Base-by-base conservation (phyloP, 176 grass and related monocot species). In the Thalia dealbata region DNA sequence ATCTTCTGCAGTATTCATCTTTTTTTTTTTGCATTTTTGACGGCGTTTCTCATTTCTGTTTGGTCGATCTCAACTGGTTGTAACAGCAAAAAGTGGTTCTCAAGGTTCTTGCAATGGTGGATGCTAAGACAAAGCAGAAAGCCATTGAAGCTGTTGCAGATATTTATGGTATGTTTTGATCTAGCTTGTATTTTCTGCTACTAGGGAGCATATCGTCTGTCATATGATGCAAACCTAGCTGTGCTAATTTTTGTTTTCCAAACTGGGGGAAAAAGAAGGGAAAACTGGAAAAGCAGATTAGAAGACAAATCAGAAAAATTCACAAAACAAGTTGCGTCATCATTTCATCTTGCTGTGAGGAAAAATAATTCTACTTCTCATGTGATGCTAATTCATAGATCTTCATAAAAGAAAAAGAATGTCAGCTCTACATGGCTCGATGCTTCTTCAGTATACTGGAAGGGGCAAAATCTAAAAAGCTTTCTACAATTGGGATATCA, bases 81-180 rank as follows among this genome's bases (percentile, higher is more conserved):
- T 48, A 80, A 30, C 21, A 88, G 83, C 87, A 90, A 62, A 97
- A 92, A 84, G 89, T 97, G 64, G 76, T 97, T 50, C 22, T 92
- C 35, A 82, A 81, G 80, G 79, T 97, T 82, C 80, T 84, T 35
- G 73, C 93, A 60, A 97, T 97, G 93, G 87, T 82, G 38, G 85
- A 97, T 48, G 87, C 88, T 51, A 97, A 86, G 82, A 84, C 76
- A 14, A 92, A 97, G 82, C 89, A 97, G 84, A 97, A 90, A 75
- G 87, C 89, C 61, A 92, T 97, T 4, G 89, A 90, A 90, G 84
- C 85, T 48, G 85, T 90, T 21, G 87, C 87, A 0, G 89, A 97
- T 14, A 90, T 92, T 64, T 92, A 92, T 0, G 87, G 93, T 97
- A 84, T 67, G 3, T 78, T 25, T 0, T 22, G 24, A 24, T 19